Evolutionary conservation across 2,329 filamentous ascomycete species (phyloP), one percentile per base, ranked within the genome.

Genomic region (Neospermospora avenae): DNA sequence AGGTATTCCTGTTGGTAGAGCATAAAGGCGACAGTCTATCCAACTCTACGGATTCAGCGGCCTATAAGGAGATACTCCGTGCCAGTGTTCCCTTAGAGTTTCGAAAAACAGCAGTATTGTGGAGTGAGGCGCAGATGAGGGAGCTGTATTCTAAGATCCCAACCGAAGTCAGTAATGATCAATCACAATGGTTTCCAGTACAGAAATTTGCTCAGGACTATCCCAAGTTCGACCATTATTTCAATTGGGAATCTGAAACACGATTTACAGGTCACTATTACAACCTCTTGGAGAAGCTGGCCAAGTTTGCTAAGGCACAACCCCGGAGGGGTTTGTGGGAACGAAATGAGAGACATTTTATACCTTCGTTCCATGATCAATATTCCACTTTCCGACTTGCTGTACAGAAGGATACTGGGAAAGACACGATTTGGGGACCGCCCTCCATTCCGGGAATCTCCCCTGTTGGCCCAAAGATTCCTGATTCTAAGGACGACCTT

Each of bases 191-290:
- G 84, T 84, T n/a, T 66, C 87, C 88, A 5, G 80, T 92, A 2
- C 89, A 92, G 71, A 87, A 87, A 74, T 92, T 93, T 70, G 84
- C 84, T 60, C 81, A 88, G 68, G 87, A 88, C 53, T 35, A 46
- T 56, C 56, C 60, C 16, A 90, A 95, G 71, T 90, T 91, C 75
- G 90, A 93, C 70, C 54, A 54, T 31, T 63, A 61, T 53, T 67
- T 60, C 61, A 63, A 68, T 10, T 95, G 90, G 89, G 91, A 95
- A 71, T 89, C 91, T 75, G 90, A 95, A 70, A 86, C 88, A 34
- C 82, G 91, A 51, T 88, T 89, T 70, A 91, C 86, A 0, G 90
- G 90, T 8, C 89, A 95, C 64, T 87, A 92, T 75, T 93, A 93
- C 73, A 87, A 93, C 67, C 84, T 93, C 65, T 82, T 91, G 45